Evolutionary conservation across 768 basidiomycete genomes (phyloP).

Genomic region (Pleurotus djamor): DNA sequence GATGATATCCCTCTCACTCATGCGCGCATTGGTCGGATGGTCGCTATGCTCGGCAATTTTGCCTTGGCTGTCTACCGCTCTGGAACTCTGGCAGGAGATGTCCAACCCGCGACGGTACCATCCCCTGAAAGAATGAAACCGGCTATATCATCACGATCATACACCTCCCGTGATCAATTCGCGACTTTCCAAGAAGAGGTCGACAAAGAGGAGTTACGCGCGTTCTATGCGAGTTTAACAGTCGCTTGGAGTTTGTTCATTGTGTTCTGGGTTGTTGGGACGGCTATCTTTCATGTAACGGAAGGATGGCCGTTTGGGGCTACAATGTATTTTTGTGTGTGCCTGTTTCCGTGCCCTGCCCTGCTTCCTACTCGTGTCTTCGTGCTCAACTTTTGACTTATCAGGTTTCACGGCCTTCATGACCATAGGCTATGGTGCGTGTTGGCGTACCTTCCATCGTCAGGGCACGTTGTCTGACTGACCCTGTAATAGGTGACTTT

Average conservation of each 20-base stretch:
- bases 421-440: conserved; percentile 65
- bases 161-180: conserved; percentile 18
- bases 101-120: not conserved
- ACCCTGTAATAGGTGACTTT: conserved; percentile 45
- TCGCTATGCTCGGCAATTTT: conserved; percentile 50
- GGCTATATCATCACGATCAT: not conserved
- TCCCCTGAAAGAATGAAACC: not conserved
- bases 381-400: not conserved
- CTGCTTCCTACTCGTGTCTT: not conserved
- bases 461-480: not conserved
- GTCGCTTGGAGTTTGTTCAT: conserved; percentile 64
- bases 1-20: conserved; percentile 41
- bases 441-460: not conserved
- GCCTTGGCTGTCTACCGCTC: conserved; percentile 37
- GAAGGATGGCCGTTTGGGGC: conserved; percentile 66
- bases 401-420: conserved; percentile 72
- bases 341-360: not conserved
- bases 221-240: conserved; percentile 52
- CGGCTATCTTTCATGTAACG: conserved; percentile 64
- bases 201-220: conserved; percentile 46
- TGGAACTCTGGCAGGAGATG: conserved; percentile 11
- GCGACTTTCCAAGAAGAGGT: conserved; percentile 25
- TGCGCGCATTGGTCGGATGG: conserved; percentile 57
- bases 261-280: conserved; percentile 81
- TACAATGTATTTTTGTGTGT: conserved; percentile 73